A percentile compares a stretch with the other conserved stretches of the same genome.
phyloP scores from a whole-genome alignment of 129 eudicot species.

The Chrysanthemum lavandulifolium region DNA sequence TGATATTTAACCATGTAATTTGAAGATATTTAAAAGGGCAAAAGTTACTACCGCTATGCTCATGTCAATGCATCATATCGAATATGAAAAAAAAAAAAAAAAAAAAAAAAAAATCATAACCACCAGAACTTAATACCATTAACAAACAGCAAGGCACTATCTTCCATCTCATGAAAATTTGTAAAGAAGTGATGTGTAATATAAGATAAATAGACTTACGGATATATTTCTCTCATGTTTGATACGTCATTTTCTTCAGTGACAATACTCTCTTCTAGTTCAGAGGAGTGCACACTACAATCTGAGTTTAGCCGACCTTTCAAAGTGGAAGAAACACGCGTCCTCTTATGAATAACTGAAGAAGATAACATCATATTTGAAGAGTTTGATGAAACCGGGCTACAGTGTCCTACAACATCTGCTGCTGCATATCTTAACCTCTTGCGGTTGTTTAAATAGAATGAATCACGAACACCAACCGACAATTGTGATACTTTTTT shows the following conservation, averaged over 20 bases:
- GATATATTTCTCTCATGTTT: constrained; percentile 27
- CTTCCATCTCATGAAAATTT: background rate
- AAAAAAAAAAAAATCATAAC: background rate
- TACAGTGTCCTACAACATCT: constrained; percentile 31
- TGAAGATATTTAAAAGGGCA: background rate
- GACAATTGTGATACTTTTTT: constrained; percentile 27
- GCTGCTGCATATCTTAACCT: constrained; percentile 33
- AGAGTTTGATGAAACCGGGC: constrained; percentile 34
- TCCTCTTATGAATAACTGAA: constrained; percentile 50
- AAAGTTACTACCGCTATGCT: background rate
- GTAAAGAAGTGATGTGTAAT: background rate
- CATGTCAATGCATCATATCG: background rate
- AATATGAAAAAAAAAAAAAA: background rate
- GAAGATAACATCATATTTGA: constrained; percentile 33
- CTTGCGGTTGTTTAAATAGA: constrained; percentile 17
- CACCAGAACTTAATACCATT: background rate
- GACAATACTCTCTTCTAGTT: constrained; percentile 43
- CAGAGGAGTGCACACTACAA: constrained; percentile 42
- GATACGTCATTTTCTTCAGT: constrained; percentile 35
- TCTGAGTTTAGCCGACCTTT: constrained; percentile 44
- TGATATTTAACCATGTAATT: background rate
- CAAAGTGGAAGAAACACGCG: constrained; percentile 22
- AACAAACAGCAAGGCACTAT: background rate
- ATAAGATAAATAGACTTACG: constrained; percentile 33
- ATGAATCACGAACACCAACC: constrained; percentile 21